Evolutionary conservation across 805 yeast species (phyloP).

Genomic region (Blastobotrys americana): DNA sequence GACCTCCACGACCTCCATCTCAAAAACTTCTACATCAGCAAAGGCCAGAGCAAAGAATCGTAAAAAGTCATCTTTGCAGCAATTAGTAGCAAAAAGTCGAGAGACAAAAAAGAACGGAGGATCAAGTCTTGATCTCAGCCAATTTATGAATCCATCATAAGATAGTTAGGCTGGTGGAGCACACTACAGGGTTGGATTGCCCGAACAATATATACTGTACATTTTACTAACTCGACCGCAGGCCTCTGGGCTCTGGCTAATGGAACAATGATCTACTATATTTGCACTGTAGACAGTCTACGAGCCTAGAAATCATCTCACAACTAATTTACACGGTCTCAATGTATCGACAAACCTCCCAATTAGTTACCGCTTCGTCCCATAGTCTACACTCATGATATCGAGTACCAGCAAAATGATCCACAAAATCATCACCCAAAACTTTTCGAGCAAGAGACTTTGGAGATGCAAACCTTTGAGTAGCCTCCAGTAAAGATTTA

Average conservation of each 20-base stretch:
- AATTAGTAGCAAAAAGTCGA: constrained; percentile 8
- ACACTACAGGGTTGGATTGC: constrained; percentile 8
- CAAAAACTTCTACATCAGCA: constrained; percentile 7
- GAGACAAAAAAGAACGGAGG: constrained; percentile 2
- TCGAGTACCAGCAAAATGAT: constrained; percentile 29
- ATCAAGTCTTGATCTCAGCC: not conserved
- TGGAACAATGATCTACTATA: no score
- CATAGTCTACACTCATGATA: constrained; percentile 25
- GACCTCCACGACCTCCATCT: not conserved
- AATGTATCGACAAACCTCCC: constrained; percentile 30
- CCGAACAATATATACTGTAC: not conserved
- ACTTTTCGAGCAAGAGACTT: constrained; percentile 29
- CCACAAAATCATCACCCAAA: constrained; percentile 33
- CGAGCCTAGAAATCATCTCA: no score
- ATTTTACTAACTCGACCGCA: not conserved
- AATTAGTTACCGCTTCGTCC: constrained; percentile 30
- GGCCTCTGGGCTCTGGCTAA: not conserved
- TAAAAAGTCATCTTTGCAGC: constrained; percentile 11
- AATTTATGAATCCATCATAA: not conserved
- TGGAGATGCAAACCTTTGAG: constrained; percentile 21
- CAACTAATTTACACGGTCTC: constrained; percentile 23
- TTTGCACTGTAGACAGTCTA: no score
- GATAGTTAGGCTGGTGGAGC: no score
- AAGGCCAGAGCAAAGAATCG: constrained; percentile 10
- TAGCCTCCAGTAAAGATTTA: constrained; percentile 22